Percentiles rank a stretch among this genome's conserved stretches.
Evolutionary conservation across 73 alveolate genomes (phyloP).

Genomic region (Uronychia binucleata): DNA sequence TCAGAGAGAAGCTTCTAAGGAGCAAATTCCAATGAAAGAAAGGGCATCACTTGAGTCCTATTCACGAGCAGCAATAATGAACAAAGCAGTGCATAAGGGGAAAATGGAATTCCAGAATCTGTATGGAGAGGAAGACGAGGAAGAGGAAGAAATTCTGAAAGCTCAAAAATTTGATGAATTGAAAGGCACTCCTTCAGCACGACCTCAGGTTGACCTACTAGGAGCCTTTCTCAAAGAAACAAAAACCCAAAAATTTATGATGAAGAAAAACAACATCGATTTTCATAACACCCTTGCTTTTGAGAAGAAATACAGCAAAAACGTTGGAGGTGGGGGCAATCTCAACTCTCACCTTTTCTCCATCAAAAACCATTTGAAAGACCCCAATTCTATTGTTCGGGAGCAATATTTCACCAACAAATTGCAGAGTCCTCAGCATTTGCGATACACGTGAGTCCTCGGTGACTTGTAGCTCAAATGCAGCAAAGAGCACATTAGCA

Average conservation of each 20-base stretch:
- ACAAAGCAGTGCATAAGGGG: background rate
- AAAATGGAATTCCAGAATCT: background rate
- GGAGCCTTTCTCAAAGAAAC: slow-evolving; percentile 10
- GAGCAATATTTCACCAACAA: background rate
- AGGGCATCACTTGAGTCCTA: background rate
- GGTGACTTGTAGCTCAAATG: background rate
- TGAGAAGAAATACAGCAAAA: background rate
- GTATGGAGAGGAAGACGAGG: background rate
- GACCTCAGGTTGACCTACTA: background rate
- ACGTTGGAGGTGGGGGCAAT: slow-evolving; percentile 17
- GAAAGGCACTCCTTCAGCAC: background rate
- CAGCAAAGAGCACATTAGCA: background rate
- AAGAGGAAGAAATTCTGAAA: background rate
- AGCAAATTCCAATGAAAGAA: background rate
- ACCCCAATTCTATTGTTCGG: background rate
- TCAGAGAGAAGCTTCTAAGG: background rate
- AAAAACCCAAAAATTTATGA: background rate
- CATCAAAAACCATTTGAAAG: slow-evolving; percentile 8
- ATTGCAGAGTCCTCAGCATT: slow-evolving; percentile 1
- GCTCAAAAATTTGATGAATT: background rate
- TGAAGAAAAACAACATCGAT: slow-evolving; percentile 8
- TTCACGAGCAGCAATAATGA: background rate
- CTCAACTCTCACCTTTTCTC: background rate
- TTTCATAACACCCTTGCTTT: slow-evolving; percentile 10
- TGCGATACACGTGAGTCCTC: slow-evolving; percentile 10